Conservation (phyloP, 1,284 basidiomycete species). For the Ceratobasidium sp. region DNA sequence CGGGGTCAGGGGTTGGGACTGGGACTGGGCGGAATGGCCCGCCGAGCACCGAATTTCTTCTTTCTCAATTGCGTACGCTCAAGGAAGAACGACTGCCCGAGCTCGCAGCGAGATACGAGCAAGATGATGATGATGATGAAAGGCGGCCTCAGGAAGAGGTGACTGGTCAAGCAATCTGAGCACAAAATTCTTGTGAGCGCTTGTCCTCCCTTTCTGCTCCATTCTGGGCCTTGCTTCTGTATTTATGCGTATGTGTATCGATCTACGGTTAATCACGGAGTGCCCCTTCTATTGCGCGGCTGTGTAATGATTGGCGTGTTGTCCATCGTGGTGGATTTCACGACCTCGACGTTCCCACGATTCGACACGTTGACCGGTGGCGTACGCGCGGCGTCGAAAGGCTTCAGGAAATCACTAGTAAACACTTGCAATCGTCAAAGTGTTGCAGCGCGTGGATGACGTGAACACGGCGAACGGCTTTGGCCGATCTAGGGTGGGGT, state of each 20-base stretch:
- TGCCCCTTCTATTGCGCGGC: no score
- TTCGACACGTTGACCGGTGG: no score
- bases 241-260: no score
- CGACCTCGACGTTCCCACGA: no score
- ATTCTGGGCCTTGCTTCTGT: background rate
- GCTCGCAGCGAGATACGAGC: background rate
- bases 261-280: no score
- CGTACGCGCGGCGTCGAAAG: no score
- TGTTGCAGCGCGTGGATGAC: background rate
- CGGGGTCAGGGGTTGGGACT: background rate
- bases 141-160: background rate
- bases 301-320: no score
- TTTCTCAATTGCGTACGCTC: constrained; percentile 11
- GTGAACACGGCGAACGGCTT: background rate
- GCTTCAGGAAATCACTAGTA: no score
- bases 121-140: background rate
- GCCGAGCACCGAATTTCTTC: constrained; percentile 14
- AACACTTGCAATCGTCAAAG: no score
- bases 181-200: background rate
- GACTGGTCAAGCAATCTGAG: constrained; percentile 14
- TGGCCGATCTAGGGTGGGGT: background rate
- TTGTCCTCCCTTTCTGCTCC: background rate
- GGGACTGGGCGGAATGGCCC: constrained; percentile 7
- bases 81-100: constrained; percentile 12
- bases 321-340: no score